Evolutionary conservation across 1,284 basidiomycete species (phyloP).

Genomic region (Malassezia slooffiae): DNA sequence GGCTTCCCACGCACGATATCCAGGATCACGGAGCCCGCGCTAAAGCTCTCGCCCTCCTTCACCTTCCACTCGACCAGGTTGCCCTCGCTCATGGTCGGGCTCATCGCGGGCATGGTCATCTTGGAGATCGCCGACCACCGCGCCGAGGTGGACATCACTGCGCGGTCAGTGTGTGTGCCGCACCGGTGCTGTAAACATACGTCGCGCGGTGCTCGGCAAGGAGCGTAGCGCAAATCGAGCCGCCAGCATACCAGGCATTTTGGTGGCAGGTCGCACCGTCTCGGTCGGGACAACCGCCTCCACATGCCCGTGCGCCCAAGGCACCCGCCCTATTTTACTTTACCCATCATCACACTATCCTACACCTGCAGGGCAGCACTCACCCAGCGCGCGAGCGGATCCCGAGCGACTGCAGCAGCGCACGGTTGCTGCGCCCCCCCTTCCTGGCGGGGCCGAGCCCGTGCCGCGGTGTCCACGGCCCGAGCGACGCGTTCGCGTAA

Average conservation of each 20-base stretch:
- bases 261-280: too few species aligned
- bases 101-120: conserved; percentile 44
- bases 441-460: conserved; percentile 35
- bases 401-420: conserved; percentile 22
- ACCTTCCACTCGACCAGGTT: conserved; percentile 45
- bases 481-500: conserved; percentile 64
- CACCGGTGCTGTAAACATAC: too few species aligned
- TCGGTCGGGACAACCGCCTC: too few species aligned
- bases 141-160: conserved; percentile 1
- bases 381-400: background rate
- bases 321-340: too few species aligned
- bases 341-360: too few species aligned
- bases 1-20: conserved; percentile 22
- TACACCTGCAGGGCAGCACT: too few species aligned
- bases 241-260: too few species aligned
- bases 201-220: too few species aligned
- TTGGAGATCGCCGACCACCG: background rate
- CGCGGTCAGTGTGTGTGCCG: too few species aligned
- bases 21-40: conserved; percentile 45
- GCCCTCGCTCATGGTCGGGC: conserved; percentile 43
- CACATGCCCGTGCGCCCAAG: too few species aligned
- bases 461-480: conserved; percentile 48
- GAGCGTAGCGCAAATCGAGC: too few species aligned
- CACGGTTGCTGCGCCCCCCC: conserved; percentile 26
- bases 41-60: conserved; percentile 47